Evolutionary conservation across 306 rosid species (phyloP).

Genomic region (Alnus rubra): DNA sequence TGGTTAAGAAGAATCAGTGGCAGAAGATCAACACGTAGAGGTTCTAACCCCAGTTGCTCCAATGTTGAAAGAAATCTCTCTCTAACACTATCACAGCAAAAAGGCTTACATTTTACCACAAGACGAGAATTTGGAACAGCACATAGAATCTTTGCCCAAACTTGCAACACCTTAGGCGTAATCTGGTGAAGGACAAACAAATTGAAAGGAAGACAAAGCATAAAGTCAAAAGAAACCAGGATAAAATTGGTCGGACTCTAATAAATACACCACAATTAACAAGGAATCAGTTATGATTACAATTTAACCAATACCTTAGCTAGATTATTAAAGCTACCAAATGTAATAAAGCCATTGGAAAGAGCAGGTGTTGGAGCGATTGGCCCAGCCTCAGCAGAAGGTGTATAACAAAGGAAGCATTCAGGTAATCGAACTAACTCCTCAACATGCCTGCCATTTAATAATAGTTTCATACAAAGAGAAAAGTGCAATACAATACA

Average conservation of each 20-base stretch:
- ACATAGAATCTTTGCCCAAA: conserved; percentile 94
- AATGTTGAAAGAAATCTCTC: conserved; percentile 80
- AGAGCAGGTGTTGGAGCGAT: conserved; percentile 88
- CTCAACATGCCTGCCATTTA: conserved; percentile 79
- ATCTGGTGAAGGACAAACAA: conserved; percentile 48
- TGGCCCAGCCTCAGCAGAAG: conserved; percentile 96
- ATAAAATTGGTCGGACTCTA: neutral
- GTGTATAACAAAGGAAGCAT: conserved; percentile 92
- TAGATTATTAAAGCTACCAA: conserved; percentile 98
- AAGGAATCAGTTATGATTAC: conserved; percentile 13
- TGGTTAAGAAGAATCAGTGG: conserved; percentile 94
- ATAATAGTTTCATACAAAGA: conserved; percentile 12
- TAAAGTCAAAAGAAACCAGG: conserved; percentile 15
- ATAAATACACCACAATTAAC: neutral
- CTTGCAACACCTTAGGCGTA: conserved; percentile 89
- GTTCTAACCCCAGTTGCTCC: conserved; percentile 90
- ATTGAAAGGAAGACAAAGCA: conserved; percentile 4
- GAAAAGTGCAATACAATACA: conserved; percentile 7
- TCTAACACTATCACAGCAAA: conserved; percentile 95
- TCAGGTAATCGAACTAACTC: conserved; percentile 85
- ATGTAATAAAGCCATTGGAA: conserved; percentile 90
- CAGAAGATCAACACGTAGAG: conserved; percentile 94
- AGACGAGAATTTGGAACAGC: conserved; percentile 96
- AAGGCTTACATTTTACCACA: conserved; percentile 96
- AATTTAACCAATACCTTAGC: conserved; percentile 74